Percentiles rank a stretch among this genome's conserved stretches.
Conservation (phyloP, 75 land plant species). For the Azolla pinnata region DNA sequence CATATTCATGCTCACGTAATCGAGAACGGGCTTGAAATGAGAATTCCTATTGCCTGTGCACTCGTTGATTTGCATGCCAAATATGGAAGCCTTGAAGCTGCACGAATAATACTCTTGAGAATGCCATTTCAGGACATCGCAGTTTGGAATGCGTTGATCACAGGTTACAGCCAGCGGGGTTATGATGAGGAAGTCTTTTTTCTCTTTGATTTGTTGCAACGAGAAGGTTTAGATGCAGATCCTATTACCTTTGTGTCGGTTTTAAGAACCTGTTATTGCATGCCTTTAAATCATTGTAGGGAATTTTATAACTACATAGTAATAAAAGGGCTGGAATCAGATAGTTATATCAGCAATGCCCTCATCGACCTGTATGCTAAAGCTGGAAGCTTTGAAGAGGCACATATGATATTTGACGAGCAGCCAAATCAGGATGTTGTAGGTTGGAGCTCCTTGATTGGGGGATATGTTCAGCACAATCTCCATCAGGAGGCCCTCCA, state of each 20-base stretch:
- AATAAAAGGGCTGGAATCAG: conserved; percentile 23
- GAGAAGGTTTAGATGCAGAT: conserved; percentile 11
- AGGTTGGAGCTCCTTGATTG: conserved; percentile 44
- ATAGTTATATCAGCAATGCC: conserved; percentile 40
- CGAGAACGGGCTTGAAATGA: conserved; percentile 37
- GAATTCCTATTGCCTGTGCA: conserved; percentile 41
- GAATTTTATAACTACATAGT: conserved; percentile 45
- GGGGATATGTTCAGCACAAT: conserved; percentile 36
- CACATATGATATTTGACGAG: conserved; percentile 45
- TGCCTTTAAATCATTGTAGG: conserved; percentile 39
- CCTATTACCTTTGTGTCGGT: conserved; percentile 2
- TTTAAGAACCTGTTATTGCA: conserved; percentile 26
- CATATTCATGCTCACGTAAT: conserved; percentile 29
- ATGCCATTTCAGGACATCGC: background rate
- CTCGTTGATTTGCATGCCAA: conserved; percentile 41
- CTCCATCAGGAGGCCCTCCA: conserved; percentile 20
- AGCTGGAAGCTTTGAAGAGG: conserved; percentile 33
- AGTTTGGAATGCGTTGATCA: background rate
- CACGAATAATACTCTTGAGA: background rate
- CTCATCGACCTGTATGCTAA: conserved; percentile 58
- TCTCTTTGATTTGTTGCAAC: conserved; percentile 10
- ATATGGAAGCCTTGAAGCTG: conserved; percentile 1
- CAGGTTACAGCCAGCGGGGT: background rate
- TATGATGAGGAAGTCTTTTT: background rate
- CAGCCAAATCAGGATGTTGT: conserved; percentile 30